Base-by-base conservation (phyloP, 805 yeast species). In the Sungouiella blattae region DNA sequence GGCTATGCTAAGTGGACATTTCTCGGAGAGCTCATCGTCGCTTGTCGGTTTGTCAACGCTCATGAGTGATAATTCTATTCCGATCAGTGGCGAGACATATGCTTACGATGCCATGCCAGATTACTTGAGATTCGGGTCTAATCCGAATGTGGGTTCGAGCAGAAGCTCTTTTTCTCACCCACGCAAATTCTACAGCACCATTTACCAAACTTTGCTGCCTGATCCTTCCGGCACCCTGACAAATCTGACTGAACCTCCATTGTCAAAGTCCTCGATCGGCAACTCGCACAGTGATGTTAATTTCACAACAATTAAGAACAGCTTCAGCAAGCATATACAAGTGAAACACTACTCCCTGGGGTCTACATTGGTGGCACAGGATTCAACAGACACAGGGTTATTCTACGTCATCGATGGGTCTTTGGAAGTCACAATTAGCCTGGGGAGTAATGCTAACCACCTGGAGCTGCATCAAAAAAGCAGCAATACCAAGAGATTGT, bases 401-500 rank as follows among this genome's bases (percentile, higher is more conserved):
- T 87, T 69, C 53, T 91, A 83, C 51, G 80, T 91, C 4, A 75
- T 91, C 32, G 83, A 82, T 36, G 98, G 98, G 2, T 49, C 69
- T 4, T 60, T 91, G 24, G 87, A 83, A 28, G 85, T 87, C 11
- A 28, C 40, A 16, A 14, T 15, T 21, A 20, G 13, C 8, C 16
- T 25, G 8, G n/a, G n/a, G n/a, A n/a, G n/a, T n/a, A n/a, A n/a
- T n/a, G n/a, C n/a, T n/a, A n/a, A n/a, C n/a, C 24, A 18, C 12
- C 14, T 26, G 12, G 23, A 28, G 13, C 18, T 6, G 7, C 36
- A 38, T 8, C 35, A 34, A 11, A 11, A 30, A 9, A 27, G 31
- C 11, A 6, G 38, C 8, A 25, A 6, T 3, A 15, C 36, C 25
- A 71, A 67, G 25, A 57, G 59, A 18, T 47, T 86, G 1, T 81